Base-by-base conservation (phyloP, 768 basidiomycete genomes). In the Naganishia friedmannii region DNA sequence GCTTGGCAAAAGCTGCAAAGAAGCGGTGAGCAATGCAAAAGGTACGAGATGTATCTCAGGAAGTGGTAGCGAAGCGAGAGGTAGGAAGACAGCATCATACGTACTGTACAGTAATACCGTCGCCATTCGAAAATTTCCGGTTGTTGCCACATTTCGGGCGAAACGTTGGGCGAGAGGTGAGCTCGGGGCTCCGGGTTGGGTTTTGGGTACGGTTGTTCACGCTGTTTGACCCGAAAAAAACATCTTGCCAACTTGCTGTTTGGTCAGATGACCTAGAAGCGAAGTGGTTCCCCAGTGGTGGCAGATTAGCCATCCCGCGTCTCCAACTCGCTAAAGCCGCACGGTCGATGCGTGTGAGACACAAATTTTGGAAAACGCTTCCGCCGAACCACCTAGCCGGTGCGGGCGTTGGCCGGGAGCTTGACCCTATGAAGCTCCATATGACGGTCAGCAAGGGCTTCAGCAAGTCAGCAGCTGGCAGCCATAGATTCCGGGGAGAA, bases 281-380 rank as follows among this genome's bases (percentile, higher is more conserved):
- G 42, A 42, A 42, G 42, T 42, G 42, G 42, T 42, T 10, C 42
- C 42, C 42, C 42, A 42, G 15, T 1, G 28, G 6, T 32, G 54
- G 54, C 29, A 55, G 32, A 53, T n/a, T 55, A 55, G 54, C 54
- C 54, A 55, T 17, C 32, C 54, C 29, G n/a, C n/a, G 32, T 55
- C 26, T 28, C 29, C 54, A 34, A 34, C 29, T 55, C 54, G 54
- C 54, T 55, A 55, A 55, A 55, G 54, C 54, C 54, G 54, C 54
- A 55, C 28, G 54, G 17, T 29, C 54, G 29, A 29, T 55, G 2
- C 32, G 19, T 10, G 54, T 34, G 13, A 34, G 29, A 31, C 29
- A 55, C 15, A 55, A 34, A 29, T 31, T 31, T 55, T 51, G 48
- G 23, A 51, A 51, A 51, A 26, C 48, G 48, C 48, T n/a, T 51